Base-by-base conservation (phyloP, 495 filamentous ascomycete species). In the Astrocystis sublimbata region DNA sequence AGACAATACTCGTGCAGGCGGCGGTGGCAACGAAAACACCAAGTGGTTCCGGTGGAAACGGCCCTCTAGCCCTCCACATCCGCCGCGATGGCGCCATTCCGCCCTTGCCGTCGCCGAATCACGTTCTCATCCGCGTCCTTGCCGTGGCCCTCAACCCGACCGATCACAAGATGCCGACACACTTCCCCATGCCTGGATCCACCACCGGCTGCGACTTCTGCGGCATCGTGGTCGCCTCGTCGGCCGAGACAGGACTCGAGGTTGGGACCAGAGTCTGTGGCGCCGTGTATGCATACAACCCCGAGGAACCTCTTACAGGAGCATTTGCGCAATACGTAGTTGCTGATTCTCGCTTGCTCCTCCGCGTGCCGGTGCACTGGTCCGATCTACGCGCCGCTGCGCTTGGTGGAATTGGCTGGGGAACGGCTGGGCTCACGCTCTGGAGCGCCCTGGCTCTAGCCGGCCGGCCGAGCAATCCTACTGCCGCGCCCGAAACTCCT, bases 91-190 rank as follows among this genome's bases (percentile, higher is more conserved):
- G 4, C 38, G 13, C 38, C 4, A 41, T 41, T 15, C 38, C 38
- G 8, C 38, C 38, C 17, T n/a, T 41, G 2, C 38, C 38, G 38
- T 41, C 38, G 10, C 38, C 9, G 13, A n/a, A 41, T 15, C 30
- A 87, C 49, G 64, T 82, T 33, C 78, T 87, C 26, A 68, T 88
- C 26, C 71, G 69, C 12, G 73, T 73, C 19, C 59, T 64, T 7
- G 66, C 74, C 2, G 79, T 81, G 19, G 79, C 74, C 9, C 58
- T 84, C 15, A 84, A 82, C 60, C 80, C 79, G 0, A 73, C 65
- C 28, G 80, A 83, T 64, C 73, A 61, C 53, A 83, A 82, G 41
- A 77, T 80, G 69, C 64, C 72, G 12, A 62, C 67, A n/a, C 59
- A 68, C 13, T 75, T 78, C 17, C 65, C 75, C 1, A 68, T 58